Base-by-base conservation (phyloP, 805 yeast genomes). In the Myxozyma lipomycoides region DNA sequence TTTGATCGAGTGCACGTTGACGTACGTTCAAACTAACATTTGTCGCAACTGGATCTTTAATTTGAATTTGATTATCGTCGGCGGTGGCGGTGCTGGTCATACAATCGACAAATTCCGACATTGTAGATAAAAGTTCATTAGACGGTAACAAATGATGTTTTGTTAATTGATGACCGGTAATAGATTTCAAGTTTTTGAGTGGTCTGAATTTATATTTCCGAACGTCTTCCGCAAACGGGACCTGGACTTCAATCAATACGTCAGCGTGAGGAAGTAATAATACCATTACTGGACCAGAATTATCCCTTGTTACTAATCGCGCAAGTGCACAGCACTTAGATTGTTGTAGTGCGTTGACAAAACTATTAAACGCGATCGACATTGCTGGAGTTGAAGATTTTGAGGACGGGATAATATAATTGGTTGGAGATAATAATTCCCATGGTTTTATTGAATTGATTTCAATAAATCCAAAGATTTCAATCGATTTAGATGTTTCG, bases 171-270 rank as follows among this genome's bases (percentile, higher is more conserved):
- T 53, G 67, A 0, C 73, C 71, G 23, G 60, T 62, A 12, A 72
- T 51, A 3, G 70, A 64, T 7, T 66, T 61, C 23, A 79, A 56
- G 19, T 30, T 40, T 22, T 35, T 64, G 62, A 4, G 73, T 70
- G 58, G 84, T 2, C 89, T 79, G 15, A 80, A 71, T 58, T 78
- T 78, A 46, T 55, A 61, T 26, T 45, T 47, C 17, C 68, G 61
- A 55, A 81, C 84, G 64, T 89, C 96, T 56, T 86, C 95, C 39
- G 77, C 75, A 65, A 78, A 86, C 1, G 96, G 93, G 10, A 88
- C 63, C 41, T 67, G 1, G 75, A 81, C 48, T 80, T 82, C 73
- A 72, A 71, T 46, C 67, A 72, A 42, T 18, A 40, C 47, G 24
- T 47, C 56, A 15, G 37, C 51, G 28, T 48, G 21, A n/a, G 63